Evolutionary conservation across 2,329 filamentous ascomycete genomes (phyloP).

Genomic region (Berkeleyomyces rouxiae): DNA sequence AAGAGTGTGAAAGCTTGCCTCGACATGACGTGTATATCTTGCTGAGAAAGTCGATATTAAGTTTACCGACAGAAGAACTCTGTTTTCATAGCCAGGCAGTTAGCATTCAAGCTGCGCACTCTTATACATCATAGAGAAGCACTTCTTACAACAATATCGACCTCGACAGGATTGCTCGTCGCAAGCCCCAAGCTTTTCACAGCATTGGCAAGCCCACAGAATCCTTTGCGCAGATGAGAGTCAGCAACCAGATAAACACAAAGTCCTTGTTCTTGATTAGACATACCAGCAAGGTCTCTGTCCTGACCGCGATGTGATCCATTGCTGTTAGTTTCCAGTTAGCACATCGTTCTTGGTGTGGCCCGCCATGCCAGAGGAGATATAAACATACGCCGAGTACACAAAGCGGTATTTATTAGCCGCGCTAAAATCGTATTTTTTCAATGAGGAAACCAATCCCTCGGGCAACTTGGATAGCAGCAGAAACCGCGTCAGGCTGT

Average conservation of each 20-base stretch:
- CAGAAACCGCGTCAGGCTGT: conserved; percentile 56
- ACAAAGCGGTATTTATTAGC: conserved; percentile 64
- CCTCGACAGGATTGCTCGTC: conserved; percentile 36
- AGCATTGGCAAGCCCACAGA: conserved; percentile 54
- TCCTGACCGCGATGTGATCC: conserved; percentile 35
- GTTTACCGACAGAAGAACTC: conserved; percentile 66
- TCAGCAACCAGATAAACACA: background rate
- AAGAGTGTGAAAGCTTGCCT: conserved; percentile 23
- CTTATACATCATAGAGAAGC: background rate
- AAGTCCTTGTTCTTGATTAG: background rate
- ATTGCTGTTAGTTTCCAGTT: conserved; percentile 26
- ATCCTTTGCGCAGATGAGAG: conserved; percentile 33
- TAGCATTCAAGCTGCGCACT: background rate
- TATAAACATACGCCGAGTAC: conserved; percentile 57
- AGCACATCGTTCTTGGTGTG: conserved; percentile 8
- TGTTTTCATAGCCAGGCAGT: conserved; percentile 19
- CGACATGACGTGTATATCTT: conserved; percentile 38
- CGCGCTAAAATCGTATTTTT: conserved; percentile 64
- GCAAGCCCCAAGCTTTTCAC: conserved; percentile 47
- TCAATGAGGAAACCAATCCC: conserved; percentile 48
- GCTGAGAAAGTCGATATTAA: conserved; percentile 51
- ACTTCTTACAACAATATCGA: conserved; percentile 54
- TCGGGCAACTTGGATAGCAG: conserved; percentile 47
- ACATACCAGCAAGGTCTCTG: conserved; percentile 27
- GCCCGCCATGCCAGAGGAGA: background rate